Evolutionary conservation across 2,329 filamentous ascomycete genomes (phyloP).

Genomic region (Claviceps maximensis): DNA sequence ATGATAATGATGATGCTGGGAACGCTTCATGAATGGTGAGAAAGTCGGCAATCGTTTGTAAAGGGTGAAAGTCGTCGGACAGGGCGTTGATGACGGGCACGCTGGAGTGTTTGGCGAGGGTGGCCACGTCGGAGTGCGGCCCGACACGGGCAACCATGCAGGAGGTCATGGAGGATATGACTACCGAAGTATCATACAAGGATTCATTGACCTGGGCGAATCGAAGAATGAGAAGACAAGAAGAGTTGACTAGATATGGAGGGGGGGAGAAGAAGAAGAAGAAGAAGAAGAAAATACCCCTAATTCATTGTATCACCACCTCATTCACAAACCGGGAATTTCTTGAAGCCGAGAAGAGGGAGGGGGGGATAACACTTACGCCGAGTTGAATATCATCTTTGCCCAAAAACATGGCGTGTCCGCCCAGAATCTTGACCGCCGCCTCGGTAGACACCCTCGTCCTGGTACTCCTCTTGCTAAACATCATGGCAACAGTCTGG

Average conservation of each 20-base stretch:
- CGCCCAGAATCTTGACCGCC: conserved; percentile 76
- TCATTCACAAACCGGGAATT: neutral
- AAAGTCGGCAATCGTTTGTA: conserved; percentile 91
- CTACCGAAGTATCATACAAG: conserved; percentile 78
- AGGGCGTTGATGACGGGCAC: conserved; percentile 81
- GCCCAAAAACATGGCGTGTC: conserved; percentile 91
- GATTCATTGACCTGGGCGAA: conserved; percentile 70
- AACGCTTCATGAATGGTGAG: conserved; percentile 78
- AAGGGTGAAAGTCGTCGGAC: conserved; percentile 81
- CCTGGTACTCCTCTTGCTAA: conserved; percentile 88
- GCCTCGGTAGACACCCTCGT: conserved; percentile 90
- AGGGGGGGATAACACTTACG: conserved; percentile 31
- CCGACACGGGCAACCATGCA: conserved; percentile 72
- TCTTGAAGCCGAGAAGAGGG: neutral
- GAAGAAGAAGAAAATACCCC: neutral
- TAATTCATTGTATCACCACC: neutral
- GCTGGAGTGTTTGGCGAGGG: conserved; percentile 56
- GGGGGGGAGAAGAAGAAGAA: neutral
- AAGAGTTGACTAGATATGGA: neutral
- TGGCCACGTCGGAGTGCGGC: conserved; percentile 60
- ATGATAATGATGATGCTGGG: conserved; percentile 38
- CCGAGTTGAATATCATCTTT: conserved; percentile 94
- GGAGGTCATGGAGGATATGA: conserved; percentile 88
- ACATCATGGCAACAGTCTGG: conserved; percentile 86
- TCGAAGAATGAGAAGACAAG: neutral